Evolutionary conservation across 768 basidiomycete genomes (phyloP).

Genomic region (Lactifluus volemus): DNA sequence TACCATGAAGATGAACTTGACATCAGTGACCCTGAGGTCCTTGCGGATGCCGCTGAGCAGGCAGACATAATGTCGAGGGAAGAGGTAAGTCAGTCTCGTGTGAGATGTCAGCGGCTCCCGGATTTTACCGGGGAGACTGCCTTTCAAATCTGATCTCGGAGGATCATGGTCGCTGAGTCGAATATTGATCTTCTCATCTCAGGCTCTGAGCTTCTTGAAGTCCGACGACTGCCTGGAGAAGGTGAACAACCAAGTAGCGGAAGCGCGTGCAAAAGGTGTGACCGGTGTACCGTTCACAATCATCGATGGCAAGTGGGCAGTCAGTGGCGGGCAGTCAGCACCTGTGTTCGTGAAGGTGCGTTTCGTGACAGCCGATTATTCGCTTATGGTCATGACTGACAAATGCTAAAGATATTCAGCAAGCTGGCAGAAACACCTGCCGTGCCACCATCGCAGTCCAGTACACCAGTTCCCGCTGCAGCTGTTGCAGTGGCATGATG

Average conservation of each 20-base stretch:
- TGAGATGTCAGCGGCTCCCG: constrained; percentile 10
- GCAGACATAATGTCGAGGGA: constrained; percentile 48
- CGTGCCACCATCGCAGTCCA: constrained; percentile 7
- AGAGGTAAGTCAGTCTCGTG: constrained; percentile 37
- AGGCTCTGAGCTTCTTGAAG: constrained; percentile 58
- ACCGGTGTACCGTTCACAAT: constrained; percentile 75
- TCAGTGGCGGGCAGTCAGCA: constrained; percentile 63
- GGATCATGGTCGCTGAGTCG: not conserved
- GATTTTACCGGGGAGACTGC: not conserved
- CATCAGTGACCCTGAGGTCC: constrained; percentile 47
- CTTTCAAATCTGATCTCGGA: not conserved
- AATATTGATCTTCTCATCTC: constrained; percentile 23
- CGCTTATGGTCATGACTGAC: not conserved
- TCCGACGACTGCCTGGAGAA: constrained; percentile 59
- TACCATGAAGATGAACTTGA: constrained; percentile 59
- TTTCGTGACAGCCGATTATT: not conserved
- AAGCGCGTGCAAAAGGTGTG: constrained; percentile 58
- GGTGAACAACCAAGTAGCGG: constrained; percentile 51
- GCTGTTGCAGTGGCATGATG: constrained; percentile 16
- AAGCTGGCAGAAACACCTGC: constrained; percentile 13
- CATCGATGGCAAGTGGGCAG: constrained; percentile 70
- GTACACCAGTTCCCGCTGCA: constrained; percentile 5
- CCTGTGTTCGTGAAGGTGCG: constrained; percentile 63
- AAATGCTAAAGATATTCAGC: constrained; percentile 13
- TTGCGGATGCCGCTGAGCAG: constrained; percentile 50